These are phyloP conservation scores for Dictyostelium capitatum DNA, from an alignment of 78 protist species.

Conservation along the genomic window DNA sequence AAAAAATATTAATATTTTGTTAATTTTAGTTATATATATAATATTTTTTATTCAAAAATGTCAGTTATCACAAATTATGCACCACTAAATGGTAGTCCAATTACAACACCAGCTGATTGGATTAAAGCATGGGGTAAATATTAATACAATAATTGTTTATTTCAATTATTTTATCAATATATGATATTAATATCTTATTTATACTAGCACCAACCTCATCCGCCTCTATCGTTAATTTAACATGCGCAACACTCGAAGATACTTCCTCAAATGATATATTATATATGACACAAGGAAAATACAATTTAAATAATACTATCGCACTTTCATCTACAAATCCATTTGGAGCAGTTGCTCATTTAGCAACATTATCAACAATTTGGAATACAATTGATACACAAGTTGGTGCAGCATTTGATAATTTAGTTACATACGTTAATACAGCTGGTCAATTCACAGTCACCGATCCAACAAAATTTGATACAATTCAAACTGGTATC, in stretches of 20 bases:
- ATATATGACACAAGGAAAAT: neutral
- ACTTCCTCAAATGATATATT: neutral
- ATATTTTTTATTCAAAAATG: too few species aligned
- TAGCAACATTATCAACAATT: neutral
- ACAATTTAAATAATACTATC: neutral
- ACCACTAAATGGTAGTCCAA: too few species aligned
- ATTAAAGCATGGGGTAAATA: too few species aligned
- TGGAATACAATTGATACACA: neutral
- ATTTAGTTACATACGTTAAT: neutral
- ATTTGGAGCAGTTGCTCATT: neutral
- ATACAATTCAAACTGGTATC: neutral
- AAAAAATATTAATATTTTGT: too few species aligned
- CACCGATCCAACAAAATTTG: neutral
- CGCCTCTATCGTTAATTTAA: too few species aligned
- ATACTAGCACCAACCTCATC: too few species aligned
- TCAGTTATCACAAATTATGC: too few species aligned
- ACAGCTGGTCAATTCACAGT: neutral
- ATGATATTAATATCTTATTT: too few species aligned
- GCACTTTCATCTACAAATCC: neutral
- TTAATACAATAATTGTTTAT: too few species aligned
- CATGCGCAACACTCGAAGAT: neutral
- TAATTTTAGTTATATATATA: too few species aligned
- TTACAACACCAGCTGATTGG: too few species aligned
- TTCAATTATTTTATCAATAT: too few species aligned
- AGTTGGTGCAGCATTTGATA: neutral